Evolutionary conservation across 2,329 filamentous ascomycete species (phyloP).

Genomic region (Lasiodiplodia citricola): DNA sequence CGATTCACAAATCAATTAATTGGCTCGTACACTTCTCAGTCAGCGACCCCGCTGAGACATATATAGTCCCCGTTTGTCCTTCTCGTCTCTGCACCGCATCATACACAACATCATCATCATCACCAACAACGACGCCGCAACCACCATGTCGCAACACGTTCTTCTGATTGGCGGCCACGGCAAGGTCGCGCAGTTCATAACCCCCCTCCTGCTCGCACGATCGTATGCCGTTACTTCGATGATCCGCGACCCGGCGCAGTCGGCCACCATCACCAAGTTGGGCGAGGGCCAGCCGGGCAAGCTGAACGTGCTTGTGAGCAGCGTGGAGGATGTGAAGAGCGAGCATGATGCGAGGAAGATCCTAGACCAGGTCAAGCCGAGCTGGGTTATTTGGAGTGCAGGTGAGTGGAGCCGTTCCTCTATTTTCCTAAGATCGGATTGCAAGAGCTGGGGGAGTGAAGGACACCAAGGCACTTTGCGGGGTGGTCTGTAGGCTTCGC

Average conservation of each 20-base stretch:
- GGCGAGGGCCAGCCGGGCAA: conserved; percentile 65
- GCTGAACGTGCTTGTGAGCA: conserved; percentile 71
- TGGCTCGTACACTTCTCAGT: neutral
- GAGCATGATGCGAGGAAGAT: conserved; percentile 67
- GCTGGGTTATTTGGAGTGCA: conserved; percentile 73
- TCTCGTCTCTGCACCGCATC: neutral
- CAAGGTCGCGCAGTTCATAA: conserved; percentile 76
- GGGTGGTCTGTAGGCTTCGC: neutral
- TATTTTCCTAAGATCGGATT: neutral
- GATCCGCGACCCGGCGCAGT: conserved; percentile 74
- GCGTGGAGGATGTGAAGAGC: conserved; percentile 72
- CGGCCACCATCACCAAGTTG: conserved; percentile 66
- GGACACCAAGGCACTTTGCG: neutral
- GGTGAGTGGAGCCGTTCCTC: conserved; percentile 51
- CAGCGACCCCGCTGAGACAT: neutral
- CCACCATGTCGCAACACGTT: conserved; percentile 49
- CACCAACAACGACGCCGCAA: neutral
- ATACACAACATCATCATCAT: neutral
- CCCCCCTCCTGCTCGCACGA: conserved; percentile 74
- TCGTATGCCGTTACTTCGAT: conserved; percentile 80
- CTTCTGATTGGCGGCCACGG: conserved; percentile 83
- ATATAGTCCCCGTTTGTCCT: neutral
- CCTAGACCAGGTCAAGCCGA: conserved; percentile 64
- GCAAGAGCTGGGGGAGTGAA: neutral
- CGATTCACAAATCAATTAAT: neutral